Conservation (phyloP, 768 basidiomycete species). For the Leccinum broughii region DNA sequence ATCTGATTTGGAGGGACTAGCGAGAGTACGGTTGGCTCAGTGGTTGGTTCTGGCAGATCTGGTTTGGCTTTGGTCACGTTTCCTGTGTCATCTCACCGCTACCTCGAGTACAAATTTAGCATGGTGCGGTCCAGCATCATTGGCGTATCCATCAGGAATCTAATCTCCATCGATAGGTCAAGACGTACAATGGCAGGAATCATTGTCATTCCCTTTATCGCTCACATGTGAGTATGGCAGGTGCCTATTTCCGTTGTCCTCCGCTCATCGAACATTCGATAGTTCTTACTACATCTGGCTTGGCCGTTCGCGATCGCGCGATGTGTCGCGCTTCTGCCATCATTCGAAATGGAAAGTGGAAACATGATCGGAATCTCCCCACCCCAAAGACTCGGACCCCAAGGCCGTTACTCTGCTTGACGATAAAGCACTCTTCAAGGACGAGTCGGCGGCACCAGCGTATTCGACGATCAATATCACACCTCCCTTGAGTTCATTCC, state of each 20-base stretch:
- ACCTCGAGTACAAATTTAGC: constrained; percentile 78
- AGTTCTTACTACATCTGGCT: constrained; percentile 63
- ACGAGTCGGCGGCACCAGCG: constrained; percentile 13
- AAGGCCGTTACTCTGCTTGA: constrained; percentile 43
- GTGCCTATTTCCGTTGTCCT: neutral
- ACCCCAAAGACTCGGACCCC: constrained; percentile 32
- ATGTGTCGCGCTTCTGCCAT: constrained; percentile 54
- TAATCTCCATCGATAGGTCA: constrained; percentile 39
- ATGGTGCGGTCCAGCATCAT: constrained; percentile 45
- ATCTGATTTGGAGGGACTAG: constrained; percentile 1
- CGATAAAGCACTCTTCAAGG: constrained; percentile 35
- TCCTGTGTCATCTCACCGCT: constrained; percentile 56
- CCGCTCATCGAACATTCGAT: neutral
- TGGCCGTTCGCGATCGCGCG: constrained; percentile 58
- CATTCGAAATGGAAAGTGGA: constrained; percentile 64
- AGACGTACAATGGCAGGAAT: constrained; percentile 57
- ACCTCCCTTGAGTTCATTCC: constrained; percentile 59
- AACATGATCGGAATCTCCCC: constrained; percentile 54
- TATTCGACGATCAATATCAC: constrained; percentile 48
- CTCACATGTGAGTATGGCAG: constrained; percentile 50
- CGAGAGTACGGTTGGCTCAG: constrained; percentile 57
- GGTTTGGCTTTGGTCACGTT: constrained; percentile 62
- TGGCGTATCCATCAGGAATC: neutral
- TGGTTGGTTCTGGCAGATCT: constrained; percentile 81
- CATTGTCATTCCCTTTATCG: constrained; percentile 64